Evolutionary conservation across 2,329 filamentous ascomycete genomes (phyloP).

Genomic region (Calcarisporium arbuscula): DNA sequence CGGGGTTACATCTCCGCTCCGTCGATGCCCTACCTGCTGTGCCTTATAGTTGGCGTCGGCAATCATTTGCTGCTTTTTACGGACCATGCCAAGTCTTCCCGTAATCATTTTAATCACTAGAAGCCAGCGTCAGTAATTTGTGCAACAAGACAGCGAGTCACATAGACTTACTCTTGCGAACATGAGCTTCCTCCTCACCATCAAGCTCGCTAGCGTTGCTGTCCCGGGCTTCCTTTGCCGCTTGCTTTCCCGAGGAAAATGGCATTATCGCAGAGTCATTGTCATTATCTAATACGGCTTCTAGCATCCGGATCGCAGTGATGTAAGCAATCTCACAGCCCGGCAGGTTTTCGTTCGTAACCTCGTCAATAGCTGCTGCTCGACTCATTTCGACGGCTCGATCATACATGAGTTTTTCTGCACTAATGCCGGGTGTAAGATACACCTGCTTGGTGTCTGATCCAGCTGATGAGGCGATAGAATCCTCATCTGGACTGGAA

Average conservation of each 20-base stretch:
- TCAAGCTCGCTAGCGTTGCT: constrained; percentile 44
- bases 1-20: constrained; percentile 50
- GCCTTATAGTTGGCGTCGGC: constrained; percentile 47
- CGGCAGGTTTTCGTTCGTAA: constrained; percentile 79
- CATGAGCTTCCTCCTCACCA: constrained; percentile 64
- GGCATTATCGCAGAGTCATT: constrained; percentile 42
- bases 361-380: constrained; percentile 88
- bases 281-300: constrained; percentile 85
- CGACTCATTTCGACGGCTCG: constrained; percentile 95
- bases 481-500: constrained; percentile 61
- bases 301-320: constrained; percentile 89
- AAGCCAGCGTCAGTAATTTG: constrained; percentile 1
- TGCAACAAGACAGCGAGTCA: background rate
- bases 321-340: constrained; percentile 91
- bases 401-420: constrained; percentile 97
- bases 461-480: constrained; percentile 49
- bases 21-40: constrained; percentile 37
- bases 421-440: constrained; percentile 82
- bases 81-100: constrained; percentile 47
- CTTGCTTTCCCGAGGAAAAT: constrained; percentile 31
- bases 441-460: constrained; percentile 71
- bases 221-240: constrained; percentile 29
- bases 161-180: constrained; percentile 62
- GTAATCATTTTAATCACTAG: constrained; percentile 59
- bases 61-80: constrained; percentile 57